Evolutionary conservation across 164 flowering plant genomes (phyloP).

Genomic region (Stephania japonica): DNA sequence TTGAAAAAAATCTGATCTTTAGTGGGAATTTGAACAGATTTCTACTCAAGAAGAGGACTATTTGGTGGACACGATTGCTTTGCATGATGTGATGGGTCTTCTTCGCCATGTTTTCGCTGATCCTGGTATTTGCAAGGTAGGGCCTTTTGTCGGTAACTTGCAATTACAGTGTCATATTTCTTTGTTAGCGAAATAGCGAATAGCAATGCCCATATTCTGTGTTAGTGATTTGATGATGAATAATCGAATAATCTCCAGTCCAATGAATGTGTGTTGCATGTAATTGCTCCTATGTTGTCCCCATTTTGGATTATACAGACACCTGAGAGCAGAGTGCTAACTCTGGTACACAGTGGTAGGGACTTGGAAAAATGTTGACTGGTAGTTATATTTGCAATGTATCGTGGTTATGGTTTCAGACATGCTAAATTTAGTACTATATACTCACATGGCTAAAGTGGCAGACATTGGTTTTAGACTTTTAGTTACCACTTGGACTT

Average conservation of each 20-base stretch:
- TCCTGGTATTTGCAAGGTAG: slow-evolving; percentile 78
- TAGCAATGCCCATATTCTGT: no score
- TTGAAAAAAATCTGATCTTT: neutral
- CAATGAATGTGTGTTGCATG: no score
- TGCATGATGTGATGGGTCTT: slow-evolving; percentile 72
- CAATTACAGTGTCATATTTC: neutral
- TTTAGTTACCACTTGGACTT: neutral
- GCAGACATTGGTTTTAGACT: neutral
- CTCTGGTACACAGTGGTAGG: no score
- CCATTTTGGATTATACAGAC: no score
- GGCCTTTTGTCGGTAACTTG: neutral
- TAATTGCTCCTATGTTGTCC: no score
- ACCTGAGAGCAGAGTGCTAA: no score
- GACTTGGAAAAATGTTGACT: neutral
- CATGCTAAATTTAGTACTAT: neutral
- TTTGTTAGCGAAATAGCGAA: no score
- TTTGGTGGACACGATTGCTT: slow-evolving; percentile 73
- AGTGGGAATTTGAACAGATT: slow-evolving; percentile 36
- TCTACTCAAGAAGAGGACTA: slow-evolving; percentile 72
- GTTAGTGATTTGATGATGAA: no score
- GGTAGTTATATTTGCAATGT: neutral
- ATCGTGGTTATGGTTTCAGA: neutral
- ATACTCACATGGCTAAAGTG: no score
- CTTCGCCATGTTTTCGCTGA: slow-evolving; percentile 72
- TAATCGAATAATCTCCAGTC: no score